A percentile compares a stretch with the other conserved stretches of the same genome.
These are phyloP conservation scores for Dipsacomyces acuminosporus DNA, from an alignment of 371 early-diverging fungal species.

Conservation along the genomic window DNA sequence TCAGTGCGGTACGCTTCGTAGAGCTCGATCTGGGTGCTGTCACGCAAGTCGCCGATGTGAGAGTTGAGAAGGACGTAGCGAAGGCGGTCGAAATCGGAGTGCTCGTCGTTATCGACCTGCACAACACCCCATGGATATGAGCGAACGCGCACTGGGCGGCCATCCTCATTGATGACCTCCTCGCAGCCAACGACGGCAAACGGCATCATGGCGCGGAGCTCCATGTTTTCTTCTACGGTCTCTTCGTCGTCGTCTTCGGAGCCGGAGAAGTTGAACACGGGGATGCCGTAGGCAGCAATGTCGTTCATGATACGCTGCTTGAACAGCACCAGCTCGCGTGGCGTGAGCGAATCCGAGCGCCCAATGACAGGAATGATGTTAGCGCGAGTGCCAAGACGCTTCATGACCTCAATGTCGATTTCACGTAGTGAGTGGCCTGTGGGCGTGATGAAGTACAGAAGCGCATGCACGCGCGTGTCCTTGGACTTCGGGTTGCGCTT, in stretches of 20 bases:
- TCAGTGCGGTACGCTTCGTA: constrained; percentile 97
- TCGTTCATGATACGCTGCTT: constrained; percentile 90
- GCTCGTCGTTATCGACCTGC: constrained; percentile 83
- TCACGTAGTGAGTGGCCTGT: constrained; percentile 96
- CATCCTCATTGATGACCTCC: constrained; percentile 63
- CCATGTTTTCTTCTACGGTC: constrained; percentile 93
- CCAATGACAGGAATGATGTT: constrained; percentile 93
- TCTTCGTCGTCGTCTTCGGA: constrained; percentile 81
- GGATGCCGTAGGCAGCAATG: constrained; percentile 87
- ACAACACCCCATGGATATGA: constrained; percentile 99
- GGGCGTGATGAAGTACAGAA: constrained; percentile 95
- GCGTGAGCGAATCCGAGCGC: constrained; percentile 72
- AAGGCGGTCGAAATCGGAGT: constrained; percentile 96
- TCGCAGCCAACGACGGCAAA: constrained; percentile 97
- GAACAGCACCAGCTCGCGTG: constrained; percentile 70
- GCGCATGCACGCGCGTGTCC: constrained; percentile 95
- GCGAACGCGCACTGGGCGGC: constrained; percentile 81
- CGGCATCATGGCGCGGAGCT: constrained; percentile 84
- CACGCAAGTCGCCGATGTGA: constrained; percentile 92
- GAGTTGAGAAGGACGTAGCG: constrained; percentile 88
- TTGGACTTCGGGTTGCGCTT: constrained; percentile 95
- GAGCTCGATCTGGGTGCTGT: constrained; percentile 62
- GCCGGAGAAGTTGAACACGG: constrained; percentile 76
- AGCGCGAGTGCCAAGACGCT: constrained; percentile 80
- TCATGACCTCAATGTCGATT: constrained; percentile 97